Conservation (phyloP, 352 stramenopile genomes). For the Thalassiosira oceanica region DNA sequence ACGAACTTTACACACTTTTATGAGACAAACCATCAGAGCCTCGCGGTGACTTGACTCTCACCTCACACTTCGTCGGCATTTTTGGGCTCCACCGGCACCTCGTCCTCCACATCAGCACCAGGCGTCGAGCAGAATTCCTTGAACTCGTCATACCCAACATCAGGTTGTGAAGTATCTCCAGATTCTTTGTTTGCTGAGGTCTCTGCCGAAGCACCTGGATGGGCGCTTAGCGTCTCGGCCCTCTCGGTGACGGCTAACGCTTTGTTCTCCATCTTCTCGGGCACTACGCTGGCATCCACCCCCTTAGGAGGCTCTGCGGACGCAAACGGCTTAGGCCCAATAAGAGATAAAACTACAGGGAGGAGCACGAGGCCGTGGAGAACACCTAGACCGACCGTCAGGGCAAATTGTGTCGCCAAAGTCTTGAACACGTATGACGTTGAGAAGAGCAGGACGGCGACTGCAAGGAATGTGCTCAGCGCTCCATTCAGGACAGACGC, state of each 20-base stretch:
- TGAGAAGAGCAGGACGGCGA: constrained; percentile 75
- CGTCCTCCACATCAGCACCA: too few relatives aligned
- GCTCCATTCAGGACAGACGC: constrained; percentile 78
- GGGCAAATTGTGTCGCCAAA: constrained; percentile 80
- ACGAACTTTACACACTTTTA: too few relatives aligned
- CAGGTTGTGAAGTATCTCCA: too few relatives aligned
- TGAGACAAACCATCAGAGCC: too few relatives aligned
- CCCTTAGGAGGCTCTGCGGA: constrained; percentile 34
- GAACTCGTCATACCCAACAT: too few relatives aligned
- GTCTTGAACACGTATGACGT: constrained; percentile 79
- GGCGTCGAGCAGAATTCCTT: too few relatives aligned
- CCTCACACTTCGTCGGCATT: too few relatives aligned
- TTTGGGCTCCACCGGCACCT: too few relatives aligned
- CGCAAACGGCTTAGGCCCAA: constrained; percentile 71
- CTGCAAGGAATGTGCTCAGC: constrained; percentile 82
- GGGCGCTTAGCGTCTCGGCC: neutral
- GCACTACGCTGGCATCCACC: neutral
- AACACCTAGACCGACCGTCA: constrained; percentile 75
- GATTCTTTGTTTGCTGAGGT: too few relatives aligned
- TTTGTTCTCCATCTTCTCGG: neutral
- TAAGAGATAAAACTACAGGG: constrained; percentile 72
- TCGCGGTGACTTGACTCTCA: too few relatives aligned
- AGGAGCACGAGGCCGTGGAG: constrained; percentile 78
- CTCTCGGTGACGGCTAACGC: too few relatives aligned
- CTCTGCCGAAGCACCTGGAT: too few relatives aligned